Percentiles rank a stretch among this genome's conserved stretches.
These are phyloP conservation scores for Voacanga thouarsii DNA, from an alignment of 257 asterid species.

Conservation along the genomic window DNA sequence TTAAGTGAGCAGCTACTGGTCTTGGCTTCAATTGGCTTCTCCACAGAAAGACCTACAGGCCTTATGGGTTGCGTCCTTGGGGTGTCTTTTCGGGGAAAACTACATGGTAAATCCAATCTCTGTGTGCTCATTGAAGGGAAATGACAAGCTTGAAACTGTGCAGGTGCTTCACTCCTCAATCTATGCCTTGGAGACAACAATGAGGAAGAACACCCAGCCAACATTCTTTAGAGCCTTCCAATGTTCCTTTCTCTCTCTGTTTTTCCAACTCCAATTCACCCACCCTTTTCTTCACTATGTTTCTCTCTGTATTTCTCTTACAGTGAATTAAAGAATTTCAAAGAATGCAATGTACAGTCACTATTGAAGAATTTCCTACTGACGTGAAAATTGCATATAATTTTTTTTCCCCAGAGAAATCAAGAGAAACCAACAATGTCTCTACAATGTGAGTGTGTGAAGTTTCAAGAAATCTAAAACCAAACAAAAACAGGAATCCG, in stretches of 20 bases:
- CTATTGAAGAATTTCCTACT: conserved; percentile 3
- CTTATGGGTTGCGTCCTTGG: conserved; percentile 61
- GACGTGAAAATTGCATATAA: neutral
- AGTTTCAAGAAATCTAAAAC: conserved; percentile 42
- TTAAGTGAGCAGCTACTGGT: conserved; percentile 46
- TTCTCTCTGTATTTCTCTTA: conserved; percentile 20
- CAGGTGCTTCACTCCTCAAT: conserved; percentile 77
- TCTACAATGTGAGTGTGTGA: conserved; percentile 57
- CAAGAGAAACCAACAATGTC: conserved; percentile 61
- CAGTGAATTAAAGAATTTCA: conserved; percentile 17
- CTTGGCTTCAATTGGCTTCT: conserved; percentile 58
- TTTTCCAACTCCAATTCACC: conserved; percentile 45
- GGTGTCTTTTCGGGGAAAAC: conserved; percentile 58
- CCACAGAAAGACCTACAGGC: conserved; percentile 70
- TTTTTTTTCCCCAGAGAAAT: conserved; percentile 36
- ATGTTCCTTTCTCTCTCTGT: conserved; percentile 22
- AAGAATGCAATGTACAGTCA: conserved; percentile 31
- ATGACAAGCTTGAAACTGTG: conserved; percentile 84
- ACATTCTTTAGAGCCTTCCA: conserved; percentile 76
- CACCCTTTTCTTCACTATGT: conserved; percentile 33
- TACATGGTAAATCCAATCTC: conserved; percentile 82
- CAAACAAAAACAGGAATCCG: conserved; percentile 72
- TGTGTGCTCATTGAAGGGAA: conserved; percentile 95
- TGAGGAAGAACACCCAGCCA: conserved; percentile 97
- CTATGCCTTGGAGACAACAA: conserved; percentile 90